Evolutionary conservation across 2,329 filamentous ascomycete genomes (phyloP).

Genomic region (Chrysoporthe cubensis): DNA sequence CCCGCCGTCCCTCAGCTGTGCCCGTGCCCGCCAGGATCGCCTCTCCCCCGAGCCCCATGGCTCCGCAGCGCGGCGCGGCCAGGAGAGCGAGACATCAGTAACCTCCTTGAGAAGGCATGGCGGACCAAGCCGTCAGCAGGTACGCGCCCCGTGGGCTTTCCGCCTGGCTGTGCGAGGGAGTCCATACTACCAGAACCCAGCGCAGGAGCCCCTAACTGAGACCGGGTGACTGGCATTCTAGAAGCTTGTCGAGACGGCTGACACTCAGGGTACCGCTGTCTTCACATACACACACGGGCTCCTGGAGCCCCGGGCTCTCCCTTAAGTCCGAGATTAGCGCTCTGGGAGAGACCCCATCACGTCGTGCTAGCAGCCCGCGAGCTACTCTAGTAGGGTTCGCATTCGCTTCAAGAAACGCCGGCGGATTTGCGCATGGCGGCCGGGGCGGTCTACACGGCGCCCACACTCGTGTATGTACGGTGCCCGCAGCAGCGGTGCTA

Average conservation of each 20-base stretch:
- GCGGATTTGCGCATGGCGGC: neutral
- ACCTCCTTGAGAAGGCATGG: too few species aligned
- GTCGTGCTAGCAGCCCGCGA: neutral
- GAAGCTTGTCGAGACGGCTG: constrained; percentile 22
- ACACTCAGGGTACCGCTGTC: neutral
- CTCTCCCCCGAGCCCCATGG: too few species aligned
- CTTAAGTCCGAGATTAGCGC: neutral
- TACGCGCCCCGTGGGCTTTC: neutral
- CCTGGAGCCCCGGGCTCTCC: neutral
- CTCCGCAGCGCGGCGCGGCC: too few species aligned
- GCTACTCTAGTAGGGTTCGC: constrained; percentile 3
- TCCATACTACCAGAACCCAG: too few species aligned
- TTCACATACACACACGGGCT: neutral
- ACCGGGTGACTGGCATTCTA: constrained; percentile 1
- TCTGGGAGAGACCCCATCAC: neutral
- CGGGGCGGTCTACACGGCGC: too few species aligned
- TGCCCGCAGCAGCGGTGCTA: neutral
- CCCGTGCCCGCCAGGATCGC: neutral
- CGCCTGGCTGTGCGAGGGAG: too few species aligned
- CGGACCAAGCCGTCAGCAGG: neutral
- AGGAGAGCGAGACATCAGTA: too few species aligned
- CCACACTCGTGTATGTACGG: neutral
- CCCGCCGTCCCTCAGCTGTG: neutral
- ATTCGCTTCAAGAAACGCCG: constrained; percentile 22
- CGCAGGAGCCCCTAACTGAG: too few species aligned